Evolutionary conservation across 371 early-diverging fungal species (phyloP).

Genomic region (Dentiscutata heterogama): DNA sequence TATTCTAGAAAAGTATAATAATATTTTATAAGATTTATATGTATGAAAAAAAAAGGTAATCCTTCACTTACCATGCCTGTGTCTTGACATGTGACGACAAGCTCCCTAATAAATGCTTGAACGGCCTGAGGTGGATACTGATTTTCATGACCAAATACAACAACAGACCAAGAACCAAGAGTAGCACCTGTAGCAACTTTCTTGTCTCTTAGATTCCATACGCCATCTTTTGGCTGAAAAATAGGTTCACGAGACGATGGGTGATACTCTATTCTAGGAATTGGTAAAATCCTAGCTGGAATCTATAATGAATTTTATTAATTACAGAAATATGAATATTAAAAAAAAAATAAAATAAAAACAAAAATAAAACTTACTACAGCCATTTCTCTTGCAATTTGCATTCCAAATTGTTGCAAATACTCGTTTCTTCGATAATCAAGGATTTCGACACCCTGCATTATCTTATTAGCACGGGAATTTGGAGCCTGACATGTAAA

Average conservation of each 20-base stretch:
- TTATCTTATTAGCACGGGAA: conserved; percentile 58
- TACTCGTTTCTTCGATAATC: conserved; percentile 65
- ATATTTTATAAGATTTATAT: conserved; percentile 49
- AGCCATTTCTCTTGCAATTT: conserved; percentile 66
- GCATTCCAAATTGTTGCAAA: conserved; percentile 74
- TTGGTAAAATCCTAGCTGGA: conserved; percentile 75
- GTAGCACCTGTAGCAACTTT: conserved; percentile 80
- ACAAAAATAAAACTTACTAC: conserved; percentile 47
- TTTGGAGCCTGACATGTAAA: conserved; percentile 86
- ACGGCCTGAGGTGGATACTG: conserved; percentile 50
- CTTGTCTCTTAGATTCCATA: conserved; percentile 93
- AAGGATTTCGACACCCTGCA: conserved; percentile 61
- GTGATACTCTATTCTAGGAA: conserved; percentile 84
- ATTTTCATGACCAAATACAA: conserved; percentile 63
- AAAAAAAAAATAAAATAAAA: neutral
- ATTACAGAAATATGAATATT: neutral
- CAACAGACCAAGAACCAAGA: conserved; percentile 87
- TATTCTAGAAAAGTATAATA: conserved; percentile 56
- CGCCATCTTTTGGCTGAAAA: conserved; percentile 81
- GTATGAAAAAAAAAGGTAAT: conserved; percentile 47
- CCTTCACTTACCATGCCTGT: conserved; percentile 62
- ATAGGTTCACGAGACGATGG: conserved; percentile 63
- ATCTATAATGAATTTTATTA: conserved; percentile 2
- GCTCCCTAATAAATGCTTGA: conserved; percentile 63
- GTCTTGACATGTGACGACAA: conserved; percentile 61